These are phyloP conservation scores for Diophrys appendiculata DNA, from an alignment of 73 alveolate species.

Conservation along the genomic window DNA sequence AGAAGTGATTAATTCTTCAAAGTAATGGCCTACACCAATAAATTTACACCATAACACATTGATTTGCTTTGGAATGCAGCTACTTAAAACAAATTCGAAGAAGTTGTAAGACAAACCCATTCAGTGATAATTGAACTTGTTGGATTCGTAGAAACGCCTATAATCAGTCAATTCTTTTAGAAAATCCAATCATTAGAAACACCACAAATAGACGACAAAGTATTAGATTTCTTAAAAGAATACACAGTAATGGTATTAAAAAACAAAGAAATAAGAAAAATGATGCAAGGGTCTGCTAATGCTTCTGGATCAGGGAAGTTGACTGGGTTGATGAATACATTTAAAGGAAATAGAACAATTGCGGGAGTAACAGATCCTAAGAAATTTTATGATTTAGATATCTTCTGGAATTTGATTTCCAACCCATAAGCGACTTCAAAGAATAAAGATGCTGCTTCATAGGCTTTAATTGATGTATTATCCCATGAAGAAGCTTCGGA, in stretches of 20 bases:
- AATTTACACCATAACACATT: slow-evolving; percentile 19
- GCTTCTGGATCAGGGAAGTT: neutral
- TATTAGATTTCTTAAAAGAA: slow-evolving; percentile 27
- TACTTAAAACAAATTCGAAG: slow-evolving; percentile 37
- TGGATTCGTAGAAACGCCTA: too few relatives aligned
- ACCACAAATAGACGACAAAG: slow-evolving; percentile 32
- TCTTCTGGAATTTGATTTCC: slow-evolving; percentile 31
- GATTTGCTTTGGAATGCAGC: slow-evolving; percentile 53
- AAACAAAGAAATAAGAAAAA: slow-evolving; percentile 9
- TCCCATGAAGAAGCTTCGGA: slow-evolving; percentile 31
- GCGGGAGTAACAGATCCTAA: neutral
- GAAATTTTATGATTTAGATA: slow-evolving; percentile 6
- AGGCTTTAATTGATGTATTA: slow-evolving; percentile 28
- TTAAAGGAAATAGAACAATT: neutral
- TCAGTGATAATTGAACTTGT: too few relatives aligned
- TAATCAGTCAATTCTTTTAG: too few relatives aligned
- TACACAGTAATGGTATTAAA: slow-evolving; percentile 34
- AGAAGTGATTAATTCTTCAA: slow-evolving; percentile 23
- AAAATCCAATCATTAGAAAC: slow-evolving; percentile 17
- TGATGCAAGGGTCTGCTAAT: neutral
- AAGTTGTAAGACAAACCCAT: slow-evolving; percentile 38
- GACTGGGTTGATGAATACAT: neutral
- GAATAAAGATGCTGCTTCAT: slow-evolving; percentile 25
- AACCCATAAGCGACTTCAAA: slow-evolving; percentile 30
- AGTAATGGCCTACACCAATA: slow-evolving; percentile 20